Percentiles rank a stretch among this genome's conserved stretches.
Conservation (phyloP, 164 flowering plant species). For the Saururus chinensis region DNA sequence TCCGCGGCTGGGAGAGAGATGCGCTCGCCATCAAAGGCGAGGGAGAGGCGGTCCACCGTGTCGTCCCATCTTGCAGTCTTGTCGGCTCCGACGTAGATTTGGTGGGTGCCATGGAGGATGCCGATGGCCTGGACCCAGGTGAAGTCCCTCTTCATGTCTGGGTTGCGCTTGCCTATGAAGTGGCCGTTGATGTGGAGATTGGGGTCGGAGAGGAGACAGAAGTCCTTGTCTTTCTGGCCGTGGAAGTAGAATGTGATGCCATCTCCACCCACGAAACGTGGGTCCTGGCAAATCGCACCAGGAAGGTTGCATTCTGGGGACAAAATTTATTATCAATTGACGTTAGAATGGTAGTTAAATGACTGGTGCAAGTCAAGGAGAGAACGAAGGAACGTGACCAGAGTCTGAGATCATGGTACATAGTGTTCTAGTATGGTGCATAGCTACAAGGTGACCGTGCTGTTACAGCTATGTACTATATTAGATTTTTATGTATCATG, state of each 20-base stretch:
- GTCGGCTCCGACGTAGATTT: slow-evolving; percentile 33
- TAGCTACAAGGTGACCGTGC: too few relatives aligned
- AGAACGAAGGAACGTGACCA: not conserved
- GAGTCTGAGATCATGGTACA: too few relatives aligned
- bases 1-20: slow-evolving; percentile 21
- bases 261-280: slow-evolving; percentile 37
- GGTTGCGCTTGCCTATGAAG: slow-evolving; percentile 15
- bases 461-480: too few relatives aligned
- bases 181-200: slow-evolving; percentile 35
- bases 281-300: slow-evolving; percentile 36
- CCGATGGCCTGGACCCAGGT: slow-evolving; percentile 24
- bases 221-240: slow-evolving; percentile 30
- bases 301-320: slow-evolving; percentile 24
- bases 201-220: slow-evolving; percentile 37
- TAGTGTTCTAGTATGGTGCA: too few relatives aligned
- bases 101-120: slow-evolving; percentile 25
- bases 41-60: slow-evolving; percentile 29
- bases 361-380: not conserved
- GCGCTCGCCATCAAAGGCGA: slow-evolving; percentile 30
- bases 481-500: too few relatives aligned
- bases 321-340: not conserved
- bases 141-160: slow-evolving; percentile 9
- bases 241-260: slow-evolving; percentile 42
- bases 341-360: not conserved
- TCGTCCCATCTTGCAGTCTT: slow-evolving; percentile 51